phyloP scores from a whole-genome alignment of 306 rosid genomes.

The Rosa multiflora region DNA sequence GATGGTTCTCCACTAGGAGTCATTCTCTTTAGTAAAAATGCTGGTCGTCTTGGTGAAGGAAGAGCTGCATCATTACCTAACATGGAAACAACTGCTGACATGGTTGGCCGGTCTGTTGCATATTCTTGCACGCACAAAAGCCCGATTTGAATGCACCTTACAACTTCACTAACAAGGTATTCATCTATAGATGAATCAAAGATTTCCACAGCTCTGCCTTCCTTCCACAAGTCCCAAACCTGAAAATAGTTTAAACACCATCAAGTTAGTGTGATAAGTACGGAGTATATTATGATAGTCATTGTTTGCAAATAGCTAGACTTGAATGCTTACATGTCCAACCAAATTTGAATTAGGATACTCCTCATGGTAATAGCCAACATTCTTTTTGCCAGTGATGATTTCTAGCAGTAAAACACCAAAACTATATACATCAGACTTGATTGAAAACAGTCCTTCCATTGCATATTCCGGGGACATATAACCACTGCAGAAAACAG shows the following conservation, averaged over 20 bases:
- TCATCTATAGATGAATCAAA: conserved; percentile 40
- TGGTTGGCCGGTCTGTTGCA: conserved; percentile 59
- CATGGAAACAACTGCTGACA: conserved; percentile 62
- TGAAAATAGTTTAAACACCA: background rate
- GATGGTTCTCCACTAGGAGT: background rate
- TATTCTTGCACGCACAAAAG: conserved; percentile 65
- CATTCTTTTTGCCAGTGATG: background rate
- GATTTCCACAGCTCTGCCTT: conserved; percentile 24
- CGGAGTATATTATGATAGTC: background rate
- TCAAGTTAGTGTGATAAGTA: background rate
- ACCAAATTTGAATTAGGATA: background rate
- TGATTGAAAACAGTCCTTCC: background rate
- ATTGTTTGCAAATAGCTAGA: background rate
- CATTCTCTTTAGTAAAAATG: conserved; percentile 44
- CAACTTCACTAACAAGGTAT: conserved; percentile 23
- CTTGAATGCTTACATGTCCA: conserved; percentile 9
- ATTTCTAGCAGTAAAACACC: background rate
- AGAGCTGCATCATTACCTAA: conserved; percentile 47
- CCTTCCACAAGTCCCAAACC: conserved; percentile 12
- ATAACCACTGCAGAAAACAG: background rate
- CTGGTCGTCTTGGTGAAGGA: conserved; percentile 65
- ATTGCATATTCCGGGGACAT: conserved; percentile 1
- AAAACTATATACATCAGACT: background rate
- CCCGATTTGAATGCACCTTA: conserved; percentile 64
- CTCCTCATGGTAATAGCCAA: background rate